Base-by-base conservation (phyloP, 345 rosid species). In the Eucalyptus erythrocorys region DNA sequence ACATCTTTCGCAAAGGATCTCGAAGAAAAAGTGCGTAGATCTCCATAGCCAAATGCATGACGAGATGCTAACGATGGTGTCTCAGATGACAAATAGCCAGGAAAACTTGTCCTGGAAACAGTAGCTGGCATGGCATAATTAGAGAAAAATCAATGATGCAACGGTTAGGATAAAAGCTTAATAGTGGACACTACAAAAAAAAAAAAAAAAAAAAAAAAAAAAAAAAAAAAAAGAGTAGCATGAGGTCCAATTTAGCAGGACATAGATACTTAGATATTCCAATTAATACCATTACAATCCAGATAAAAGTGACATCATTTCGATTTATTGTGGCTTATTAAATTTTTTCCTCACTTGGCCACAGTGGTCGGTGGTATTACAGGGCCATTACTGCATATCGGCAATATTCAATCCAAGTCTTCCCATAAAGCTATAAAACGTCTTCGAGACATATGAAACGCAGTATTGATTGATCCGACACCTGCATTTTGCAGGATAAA, bases 81-180 rank as follows among this genome's bases (percentile, higher is more conserved):
- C 90, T 90, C 93, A 45, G 94, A 86, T 21, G 92, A 87, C 22
- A 88, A 79, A 92, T 91, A 91, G 81, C 94, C 94, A 50, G 93
- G 89, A 87, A 92, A 89, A 87, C 80, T 86, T 30, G 92, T 50
- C 80, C 88, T 90, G 59, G 90, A 85, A 17, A 66, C 89, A 89
- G 88, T 80, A 85, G 89, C 76, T 30, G 85, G 15, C 47, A 87
- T 48, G 30, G 87, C 50, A 84, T 88, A 30, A 86, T 34, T 5
- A 37, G 42, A 89, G 34, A 85, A 57, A 86, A 85, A 12, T 16
- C 48, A 37, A 82, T 57, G 66, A 51, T 21, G 5, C 27, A 84
- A 88, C 92, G 87, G 91, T 51, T 13, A 86, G 42, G n/a, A 26
- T 48, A 22, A 86, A 21, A 17, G 81, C 7, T 71, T 37, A 37